These are phyloP conservation scores for Podospora pseudopauciseta DNA, from an alignment of 495 filamentous ascomycete species.

Conservation along the genomic window DNA sequence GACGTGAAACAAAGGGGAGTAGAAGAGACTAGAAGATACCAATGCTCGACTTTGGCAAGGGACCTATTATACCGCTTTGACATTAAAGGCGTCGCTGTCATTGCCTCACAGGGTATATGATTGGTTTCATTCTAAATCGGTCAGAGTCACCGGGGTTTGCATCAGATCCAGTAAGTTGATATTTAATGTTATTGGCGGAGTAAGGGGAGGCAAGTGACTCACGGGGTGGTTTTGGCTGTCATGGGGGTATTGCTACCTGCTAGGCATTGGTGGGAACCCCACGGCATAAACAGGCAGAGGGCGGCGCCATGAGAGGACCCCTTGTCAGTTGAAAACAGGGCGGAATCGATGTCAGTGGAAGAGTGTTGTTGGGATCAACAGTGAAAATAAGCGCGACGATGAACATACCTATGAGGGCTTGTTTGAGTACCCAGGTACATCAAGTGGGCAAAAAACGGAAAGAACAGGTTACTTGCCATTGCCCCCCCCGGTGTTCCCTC, in stretches of 20 bases:
- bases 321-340: not conserved
- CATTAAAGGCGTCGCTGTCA: not conserved
- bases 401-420: too few relatives aligned
- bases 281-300: not conserved
- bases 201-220: not conserved
- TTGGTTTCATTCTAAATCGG: not conserved
- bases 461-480: too few relatives aligned
- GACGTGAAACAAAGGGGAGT: not conserved
- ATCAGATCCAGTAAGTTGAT: not conserved
- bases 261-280: too few relatives aligned
- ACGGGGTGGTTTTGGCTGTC: not conserved
- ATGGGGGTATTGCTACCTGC: not conserved
- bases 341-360: not conserved
- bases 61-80: not conserved
- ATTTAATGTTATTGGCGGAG: not conserved
- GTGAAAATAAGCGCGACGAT: too few relatives aligned
- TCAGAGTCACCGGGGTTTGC: not conserved
- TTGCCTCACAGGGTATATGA: not conserved
- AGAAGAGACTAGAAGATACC: not conserved
- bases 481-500: too few relatives aligned
- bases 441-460: too few relatives aligned
- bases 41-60: not conserved
- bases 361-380: not conserved
- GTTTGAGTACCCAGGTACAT: too few relatives aligned
- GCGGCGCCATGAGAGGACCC: not conserved